phyloP scores from a whole-genome alignment of 2,329 filamentous ascomycete species.

The Fusarium burgessii region DNA sequence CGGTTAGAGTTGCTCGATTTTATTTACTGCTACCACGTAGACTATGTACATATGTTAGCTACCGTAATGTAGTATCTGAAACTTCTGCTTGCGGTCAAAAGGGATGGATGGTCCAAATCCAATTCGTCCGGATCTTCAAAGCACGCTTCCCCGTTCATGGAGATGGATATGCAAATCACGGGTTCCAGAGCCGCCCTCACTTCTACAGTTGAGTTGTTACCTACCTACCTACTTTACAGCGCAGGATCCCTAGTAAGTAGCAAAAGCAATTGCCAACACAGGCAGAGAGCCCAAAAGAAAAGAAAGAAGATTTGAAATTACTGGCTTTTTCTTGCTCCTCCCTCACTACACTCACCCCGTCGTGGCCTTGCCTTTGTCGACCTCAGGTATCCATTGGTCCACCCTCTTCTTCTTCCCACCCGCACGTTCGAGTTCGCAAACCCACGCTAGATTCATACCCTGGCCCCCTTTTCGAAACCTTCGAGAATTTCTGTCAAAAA shows the following conservation, averaged over 20 bases:
- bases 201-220: neutral
- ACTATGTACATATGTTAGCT: no score
- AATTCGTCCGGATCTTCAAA: conserved; percentile 46
- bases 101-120: conserved; percentile 35
- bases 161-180: conserved; percentile 41
- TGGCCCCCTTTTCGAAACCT: conserved; percentile 49
- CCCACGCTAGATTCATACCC: conserved; percentile 39
- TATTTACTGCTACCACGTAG: neutral
- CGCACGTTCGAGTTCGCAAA: conserved; percentile 40
- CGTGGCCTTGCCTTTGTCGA: neutral
- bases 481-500: conserved; percentile 47
- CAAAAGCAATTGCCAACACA: conserved; percentile 15
- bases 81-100: conserved; percentile 36
- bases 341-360: conserved; percentile 17
- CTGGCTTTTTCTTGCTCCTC: conserved; percentile 26
- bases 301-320: conserved; percentile 17
- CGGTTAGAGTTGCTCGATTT: conserved; percentile 14
- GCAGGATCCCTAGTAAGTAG: neutral
- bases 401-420: conserved; percentile 25
- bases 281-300: neutral
- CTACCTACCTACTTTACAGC: neutral
- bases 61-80: conserved; percentile 1
- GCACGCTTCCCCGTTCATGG: conserved; percentile 42
- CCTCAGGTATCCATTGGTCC: neutral
- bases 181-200: conserved; percentile 23